Evolutionary conservation across 2,329 filamentous ascomycete genomes (phyloP).

Genomic region (Fusarium albosuccineum): DNA sequence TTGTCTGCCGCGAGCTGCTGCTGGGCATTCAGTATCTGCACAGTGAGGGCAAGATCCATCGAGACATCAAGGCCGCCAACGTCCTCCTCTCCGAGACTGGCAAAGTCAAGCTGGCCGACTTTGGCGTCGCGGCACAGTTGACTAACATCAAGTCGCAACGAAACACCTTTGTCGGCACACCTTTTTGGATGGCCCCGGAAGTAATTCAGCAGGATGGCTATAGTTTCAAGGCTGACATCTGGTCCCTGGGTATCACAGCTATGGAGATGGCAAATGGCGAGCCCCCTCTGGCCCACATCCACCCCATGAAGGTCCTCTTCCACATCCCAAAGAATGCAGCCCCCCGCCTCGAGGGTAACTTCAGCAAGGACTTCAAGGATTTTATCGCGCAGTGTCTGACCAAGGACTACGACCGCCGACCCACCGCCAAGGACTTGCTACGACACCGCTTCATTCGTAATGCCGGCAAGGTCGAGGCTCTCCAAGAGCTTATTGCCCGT

Average conservation of each 20-base stretch:
- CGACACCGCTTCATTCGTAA: slow-evolving; percentile 89
- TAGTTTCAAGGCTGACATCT: slow-evolving; percentile 93
- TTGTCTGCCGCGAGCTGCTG: slow-evolving; percentile 92
- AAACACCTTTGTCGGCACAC: slow-evolving; percentile 97
- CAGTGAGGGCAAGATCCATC: slow-evolving; percentile 92
- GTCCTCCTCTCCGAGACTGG: slow-evolving; percentile 91
- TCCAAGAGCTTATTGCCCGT: slow-evolving; percentile 88
- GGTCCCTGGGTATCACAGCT: slow-evolving; percentile 92
- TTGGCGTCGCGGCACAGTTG: slow-evolving; percentile 95
- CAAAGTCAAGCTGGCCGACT: slow-evolving; percentile 96
- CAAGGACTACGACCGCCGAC: slow-evolving; percentile 88
- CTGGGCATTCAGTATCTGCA: slow-evolving; percentile 94
- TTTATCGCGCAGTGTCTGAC: slow-evolving; percentile 91
- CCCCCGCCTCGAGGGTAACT: slow-evolving; percentile 86
- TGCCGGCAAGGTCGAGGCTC: slow-evolving; percentile 87
- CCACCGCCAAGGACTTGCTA: slow-evolving; percentile 87
- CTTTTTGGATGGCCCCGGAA: slow-evolving; percentile 97
- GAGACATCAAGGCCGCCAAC: slow-evolving; percentile 97
- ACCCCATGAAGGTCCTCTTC: slow-evolving; percentile 95
- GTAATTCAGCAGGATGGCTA: slow-evolving; percentile 88
- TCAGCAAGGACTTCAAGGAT: slow-evolving; percentile 92
- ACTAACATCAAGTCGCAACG: slow-evolving; percentile 98
- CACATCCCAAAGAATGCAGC: slow-evolving; percentile 90
- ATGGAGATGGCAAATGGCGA: slow-evolving; percentile 91
- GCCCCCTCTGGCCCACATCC: slow-evolving; percentile 86